Base-by-base conservation (phyloP, 1,284 basidiomycete genomes). In the Trametes sp. region DNA sequence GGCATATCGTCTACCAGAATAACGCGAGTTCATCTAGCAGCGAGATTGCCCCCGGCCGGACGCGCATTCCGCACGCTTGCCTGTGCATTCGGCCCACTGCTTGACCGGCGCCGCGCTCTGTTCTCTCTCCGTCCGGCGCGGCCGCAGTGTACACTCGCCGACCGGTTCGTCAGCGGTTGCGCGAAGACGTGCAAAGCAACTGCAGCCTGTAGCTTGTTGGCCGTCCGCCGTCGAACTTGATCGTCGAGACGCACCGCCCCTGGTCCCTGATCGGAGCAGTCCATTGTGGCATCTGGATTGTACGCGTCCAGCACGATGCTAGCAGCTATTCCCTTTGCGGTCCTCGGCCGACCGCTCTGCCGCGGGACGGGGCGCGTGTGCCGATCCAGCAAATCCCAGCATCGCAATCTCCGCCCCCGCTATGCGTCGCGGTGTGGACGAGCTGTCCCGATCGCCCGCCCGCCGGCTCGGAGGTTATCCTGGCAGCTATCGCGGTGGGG, bases 211-310 rank as follows among this genome's bases (percentile, higher is more conserved):
- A 28, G 46, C 26, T 33, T 24, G 54, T 55, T 23, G 42, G 21
- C 44, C 31, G 44, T 28, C 31, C 33, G 54, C 31, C 42, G 49
- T 53, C 60, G 28, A 50, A 6, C 16, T 45, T 26, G 42, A 45
- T 45, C 42, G 42, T 45, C 42, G 42, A 45, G 9, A 11, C 42
- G n/a, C 54, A 16, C 42, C 21, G 45, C 19, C 57, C 57, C 61
- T 57, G 57, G 61, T 62, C 51, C 61, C 61, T 62, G 61, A 62
- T 62, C 61, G 61, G 46, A 48, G 45, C 41, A n/a, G 23, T 49
- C 56, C 35, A 53, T 50, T 33, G 28, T 33, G 28, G 48, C 29
- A 23, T 7, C 24, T 26, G 45, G 23, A 46, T 26, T 24, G 45
- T 8, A 16, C 24, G 23, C 45, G n/a, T n/a, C 10, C 23, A 4